Evolutionary conservation across 164 flowering plant genomes (phyloP), one percentile per base, ranked within the genome.

Genomic region (Hamamelis virginiana): DNA sequence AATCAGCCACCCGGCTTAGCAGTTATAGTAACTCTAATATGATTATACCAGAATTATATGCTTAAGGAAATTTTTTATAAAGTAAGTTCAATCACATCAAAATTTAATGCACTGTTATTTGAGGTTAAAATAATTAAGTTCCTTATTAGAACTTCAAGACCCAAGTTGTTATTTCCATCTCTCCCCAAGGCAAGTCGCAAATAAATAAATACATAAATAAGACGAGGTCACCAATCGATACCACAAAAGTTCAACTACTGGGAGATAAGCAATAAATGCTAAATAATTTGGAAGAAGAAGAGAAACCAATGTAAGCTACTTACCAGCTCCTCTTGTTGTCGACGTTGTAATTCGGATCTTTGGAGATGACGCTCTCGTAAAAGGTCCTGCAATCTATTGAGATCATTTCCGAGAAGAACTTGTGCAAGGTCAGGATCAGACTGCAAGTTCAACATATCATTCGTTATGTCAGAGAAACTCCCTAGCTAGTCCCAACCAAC

Each of bases 401-500:
- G 86, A 84, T 96, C 92, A 75, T 86, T 87, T 56, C 95, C 98
- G 71, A 88, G 83, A 76, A 95, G 22, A 65, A 66, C 89, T 89
- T 92, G 98, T 50, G 98, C 99, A 59, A 96, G 70, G 64, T 88
- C 91, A 67, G 99, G 99, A 82, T 93, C 98, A 69, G 45, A 72
- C 98, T 94, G 84, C 33, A 72, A 70, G 65, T 58, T 64, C 45
- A 67, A 69, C 9, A 64, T 67, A 47, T 57, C 23, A 50, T 53
- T 63, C 19, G 45, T 9, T 12, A 4, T 45, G 25, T 22, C 25
- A 72, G 41, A 33, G 28, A 62, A 19, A 69, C 45, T 50, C 68
- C 50, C 66, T 53, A 18, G 58, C 4, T 45, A 48, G 43, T 0
- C 18, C n/a, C 41, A 2, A 33, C 41, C 41, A 33, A 2, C 41